Percentiles rank a stretch among this genome's conserved stretches.
Conservation (phyloP, 1,139 yeast genomes). For the Blastobotrys persicus region DNA sequence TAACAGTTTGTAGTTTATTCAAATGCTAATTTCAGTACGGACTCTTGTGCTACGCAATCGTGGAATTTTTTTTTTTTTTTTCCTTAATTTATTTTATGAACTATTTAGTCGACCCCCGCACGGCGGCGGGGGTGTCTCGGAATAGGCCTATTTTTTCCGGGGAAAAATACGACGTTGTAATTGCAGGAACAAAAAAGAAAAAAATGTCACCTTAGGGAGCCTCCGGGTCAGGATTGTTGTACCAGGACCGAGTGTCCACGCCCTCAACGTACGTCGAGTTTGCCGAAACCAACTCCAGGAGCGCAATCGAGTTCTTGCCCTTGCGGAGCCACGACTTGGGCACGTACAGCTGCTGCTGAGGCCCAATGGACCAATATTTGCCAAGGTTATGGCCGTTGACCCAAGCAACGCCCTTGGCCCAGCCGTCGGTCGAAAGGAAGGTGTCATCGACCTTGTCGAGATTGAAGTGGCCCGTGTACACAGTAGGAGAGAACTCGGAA, state of each 20-base stretch:
- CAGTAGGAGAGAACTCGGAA: constrained; percentile 8
- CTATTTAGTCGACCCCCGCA: not conserved
- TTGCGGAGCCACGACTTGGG: constrained; percentile 7
- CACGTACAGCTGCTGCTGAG: constrained; percentile 14
- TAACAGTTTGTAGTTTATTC: no score
- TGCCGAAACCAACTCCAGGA: constrained; percentile 10
- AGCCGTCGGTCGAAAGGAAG: constrained; percentile 10
- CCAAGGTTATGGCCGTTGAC: constrained; percentile 15
- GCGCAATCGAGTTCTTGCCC: constrained; percentile 5
- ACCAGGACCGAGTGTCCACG: constrained; percentile 8
- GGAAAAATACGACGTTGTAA: not conserved
- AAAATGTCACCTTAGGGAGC: no score
- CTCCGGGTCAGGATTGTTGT: constrained; percentile 12
- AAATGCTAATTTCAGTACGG: no score
- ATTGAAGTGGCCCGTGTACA: constrained; percentile 12
- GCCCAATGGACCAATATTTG: constrained; percentile 14
- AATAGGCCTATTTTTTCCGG: not conserved
- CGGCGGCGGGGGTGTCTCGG: not conserved
- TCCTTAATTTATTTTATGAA: no score
- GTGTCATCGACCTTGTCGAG: constrained; percentile 10
- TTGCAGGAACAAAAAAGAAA: not conserved
- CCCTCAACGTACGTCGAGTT: constrained; percentile 5
- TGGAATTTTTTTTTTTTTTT: no score
- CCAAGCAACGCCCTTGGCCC: constrained; percentile 14
- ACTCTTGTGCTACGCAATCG: no score